Evolutionary conservation across 192 early-diverging fungal species (phyloP), one percentile per base, ranked within the genome.

Genomic region (Irineochytrium annulatum): DNA sequence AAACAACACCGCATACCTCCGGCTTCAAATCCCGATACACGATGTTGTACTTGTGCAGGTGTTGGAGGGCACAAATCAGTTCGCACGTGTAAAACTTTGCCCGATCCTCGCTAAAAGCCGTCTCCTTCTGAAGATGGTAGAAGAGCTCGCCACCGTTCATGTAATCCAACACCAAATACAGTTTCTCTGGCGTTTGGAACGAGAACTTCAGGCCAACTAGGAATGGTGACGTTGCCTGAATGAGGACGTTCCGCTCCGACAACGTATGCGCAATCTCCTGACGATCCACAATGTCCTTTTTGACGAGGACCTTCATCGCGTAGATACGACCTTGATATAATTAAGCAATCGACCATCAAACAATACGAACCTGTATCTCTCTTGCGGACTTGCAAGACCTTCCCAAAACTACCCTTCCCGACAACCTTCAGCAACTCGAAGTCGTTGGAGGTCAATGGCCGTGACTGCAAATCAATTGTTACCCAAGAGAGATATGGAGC

Each of bases 131-230:
- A 24, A 88, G 63, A 62, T 88, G 87, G 62, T 83, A 76, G 65
- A 86, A 88, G 33, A 98, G 83, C 73, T 98, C 95, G 43, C 95
- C 95, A 20, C 95, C 95, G 69, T 93, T 95, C 52, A 96, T 86
- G 69, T 91, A 98, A 29, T 90, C 94, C 51, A 98, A 75, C 0
- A 94, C 92, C 30, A 98, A 77, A 73, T 98, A 98, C 33, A 98
- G 81, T 68, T 97, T 97, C 66, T 93, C 89, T 3, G 90, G 85
- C 16, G 80, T 93, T 71, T 98, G 93, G 63, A 79, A 85, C 6
- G 71, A 65, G 39, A 68, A 80, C 52, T 86, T 75, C 33, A 84
- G 59, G 28, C 68, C 37, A 16, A 82, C 67, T 19, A 83, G 73
- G 75, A 80, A 89, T 59, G 86, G 73, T 80, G 86, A 88, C 60